Percentiles rank a stretch among this genome's conserved stretches.
phyloP scores from a whole-genome alignment of 2,329 filamentous ascomycete genomes.

The Ophiocordyceps polyrhachis-furcata region DNA sequence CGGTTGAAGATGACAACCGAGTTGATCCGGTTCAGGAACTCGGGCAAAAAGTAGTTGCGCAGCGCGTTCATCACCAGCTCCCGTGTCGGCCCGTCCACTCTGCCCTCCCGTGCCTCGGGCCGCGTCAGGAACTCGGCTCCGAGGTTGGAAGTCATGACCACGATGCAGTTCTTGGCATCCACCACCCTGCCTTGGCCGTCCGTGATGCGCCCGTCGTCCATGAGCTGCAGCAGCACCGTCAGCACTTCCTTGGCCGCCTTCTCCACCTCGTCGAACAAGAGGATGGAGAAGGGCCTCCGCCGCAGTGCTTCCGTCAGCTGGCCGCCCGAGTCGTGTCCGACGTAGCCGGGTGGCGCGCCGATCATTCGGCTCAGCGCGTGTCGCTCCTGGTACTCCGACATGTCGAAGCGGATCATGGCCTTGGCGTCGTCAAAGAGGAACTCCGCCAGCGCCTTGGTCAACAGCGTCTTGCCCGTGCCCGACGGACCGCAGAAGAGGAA shows the following conservation, averaged over 20 bases:
- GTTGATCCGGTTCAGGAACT: conserved; percentile 96
- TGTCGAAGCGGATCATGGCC: conserved; percentile 97
- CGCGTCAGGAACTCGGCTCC: conserved; percentile 86
- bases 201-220: conserved; percentile 97
- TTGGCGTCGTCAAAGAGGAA: conserved; percentile 97
- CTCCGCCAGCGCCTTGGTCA: conserved; percentile 92
- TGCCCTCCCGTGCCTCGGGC: conserved; percentile 58
- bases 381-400: conserved; percentile 98
- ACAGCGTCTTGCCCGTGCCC: conserved; percentile 90
- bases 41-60: conserved; percentile 90
- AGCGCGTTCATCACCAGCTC: conserved; percentile 84
- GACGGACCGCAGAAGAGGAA: conserved; percentile 99
- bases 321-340: conserved; percentile 88
- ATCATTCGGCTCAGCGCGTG: conserved; percentile 96
- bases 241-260: conserved; percentile 97
- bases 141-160: conserved; percentile 97
- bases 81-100: conserved; percentile 66
- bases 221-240: conserved; percentile 94
- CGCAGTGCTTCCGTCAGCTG: conserved; percentile 91
- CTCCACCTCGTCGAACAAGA: conserved; percentile 95
- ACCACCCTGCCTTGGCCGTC: conserved; percentile 91
- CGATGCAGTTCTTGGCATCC: conserved; percentile 94
- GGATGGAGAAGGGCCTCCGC: conserved; percentile 88
- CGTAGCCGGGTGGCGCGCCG: conserved; percentile 88
- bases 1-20: conserved; percentile 97